phyloP scores from a whole-genome alignment of 768 basidiomycete genomes.

The Podaxis mareebaensis region DNA sequence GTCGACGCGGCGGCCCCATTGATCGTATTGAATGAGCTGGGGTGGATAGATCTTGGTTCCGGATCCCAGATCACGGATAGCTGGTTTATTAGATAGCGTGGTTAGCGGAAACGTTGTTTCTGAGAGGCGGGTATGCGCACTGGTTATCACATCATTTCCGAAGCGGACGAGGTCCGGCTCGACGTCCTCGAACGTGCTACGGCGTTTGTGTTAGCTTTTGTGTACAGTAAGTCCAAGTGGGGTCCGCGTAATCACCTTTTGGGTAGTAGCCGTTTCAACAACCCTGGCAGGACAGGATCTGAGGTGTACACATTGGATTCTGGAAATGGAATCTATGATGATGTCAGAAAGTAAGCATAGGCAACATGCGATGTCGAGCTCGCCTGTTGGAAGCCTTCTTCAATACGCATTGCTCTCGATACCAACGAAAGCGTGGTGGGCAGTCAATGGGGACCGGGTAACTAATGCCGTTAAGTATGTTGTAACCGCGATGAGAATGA shows the following conservation, averaged over 20 bases:
- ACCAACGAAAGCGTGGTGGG: not conserved
- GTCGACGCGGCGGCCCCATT: conserved; percentile 73
- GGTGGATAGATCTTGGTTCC: conserved; percentile 47
- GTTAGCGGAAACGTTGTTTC: not conserved
- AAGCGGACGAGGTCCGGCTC: conserved; percentile 60
- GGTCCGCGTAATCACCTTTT: conserved; percentile 30
- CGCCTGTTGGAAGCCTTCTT: conserved; percentile 69
- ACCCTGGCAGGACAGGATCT: conserved; percentile 61
- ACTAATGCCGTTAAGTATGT: not conserved
- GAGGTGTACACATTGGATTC: conserved; percentile 62
- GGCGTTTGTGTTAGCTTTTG: not conserved
- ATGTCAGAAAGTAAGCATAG: not conserved
- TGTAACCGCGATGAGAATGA: not conserved
- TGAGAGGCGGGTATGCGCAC: conserved; percentile 34
- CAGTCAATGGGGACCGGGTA: not conserved
- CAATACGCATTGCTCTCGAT: conserved; percentile 50
- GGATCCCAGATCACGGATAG: conserved; percentile 53
- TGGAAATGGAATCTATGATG: conserved; percentile 45
- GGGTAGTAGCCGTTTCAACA: conserved; percentile 62
- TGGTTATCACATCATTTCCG: conserved; percentile 53
- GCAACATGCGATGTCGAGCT: conserved; percentile 11
- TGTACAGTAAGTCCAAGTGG: not conserved
- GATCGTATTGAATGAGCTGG: conserved; percentile 66
- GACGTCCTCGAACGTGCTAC: conserved; percentile 49
- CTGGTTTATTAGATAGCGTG: conserved; percentile 30